phyloP scores from a whole-genome alignment of 495 filamentous ascomycete genomes.

The Copromyces sp. region DNA sequence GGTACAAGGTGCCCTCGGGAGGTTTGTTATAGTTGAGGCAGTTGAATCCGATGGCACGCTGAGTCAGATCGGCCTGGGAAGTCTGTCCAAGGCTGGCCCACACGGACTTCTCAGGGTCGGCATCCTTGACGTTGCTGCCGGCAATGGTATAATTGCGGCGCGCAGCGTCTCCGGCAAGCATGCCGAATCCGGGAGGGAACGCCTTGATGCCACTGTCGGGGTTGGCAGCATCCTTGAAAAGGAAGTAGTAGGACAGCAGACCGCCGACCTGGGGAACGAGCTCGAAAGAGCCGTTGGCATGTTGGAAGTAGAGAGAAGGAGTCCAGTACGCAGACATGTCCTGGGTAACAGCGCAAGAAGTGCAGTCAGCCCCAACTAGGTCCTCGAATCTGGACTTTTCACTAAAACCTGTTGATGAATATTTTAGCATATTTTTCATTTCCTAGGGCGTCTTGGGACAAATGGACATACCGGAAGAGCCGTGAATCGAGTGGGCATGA shows the following conservation, averaged over 20 bases:
- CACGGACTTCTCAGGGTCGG: constrained; percentile 61
- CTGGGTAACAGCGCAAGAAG: constrained; percentile 51
- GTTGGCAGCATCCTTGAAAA: constrained; percentile 40
- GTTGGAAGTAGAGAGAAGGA: constrained; percentile 53
- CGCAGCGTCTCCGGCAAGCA: constrained; percentile 68
- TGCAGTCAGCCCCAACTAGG: constrained; percentile 47
- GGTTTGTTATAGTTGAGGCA: constrained; percentile 64
- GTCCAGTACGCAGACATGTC: constrained; percentile 66
- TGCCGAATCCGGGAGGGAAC: constrained; percentile 71
- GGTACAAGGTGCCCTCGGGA: constrained; percentile 61
- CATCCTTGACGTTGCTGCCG: constrained; percentile 27
- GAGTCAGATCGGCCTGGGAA: constrained; percentile 55
- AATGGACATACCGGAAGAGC: constrained; percentile 44
- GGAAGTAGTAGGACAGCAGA: constrained; percentile 68
- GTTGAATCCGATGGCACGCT: constrained; percentile 86
- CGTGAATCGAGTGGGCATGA: constrained; percentile 68
- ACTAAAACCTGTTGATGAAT: constrained; percentile 34
- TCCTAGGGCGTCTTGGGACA: neutral
- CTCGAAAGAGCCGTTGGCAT: constrained; percentile 31
- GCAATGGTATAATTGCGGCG: constrained; percentile 63
- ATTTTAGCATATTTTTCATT: constrained; percentile 2
- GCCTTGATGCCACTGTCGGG: constrained; percentile 47
- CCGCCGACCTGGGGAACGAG: constrained; percentile 47
- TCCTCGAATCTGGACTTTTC: constrained; percentile 34
- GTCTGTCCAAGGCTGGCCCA: constrained; percentile 50